Evolutionary conservation across 2,329 filamentous ascomycete species (phyloP), one percentile per base, ranked within the genome.

Genomic region (Phialophora verrucosa): DNA sequence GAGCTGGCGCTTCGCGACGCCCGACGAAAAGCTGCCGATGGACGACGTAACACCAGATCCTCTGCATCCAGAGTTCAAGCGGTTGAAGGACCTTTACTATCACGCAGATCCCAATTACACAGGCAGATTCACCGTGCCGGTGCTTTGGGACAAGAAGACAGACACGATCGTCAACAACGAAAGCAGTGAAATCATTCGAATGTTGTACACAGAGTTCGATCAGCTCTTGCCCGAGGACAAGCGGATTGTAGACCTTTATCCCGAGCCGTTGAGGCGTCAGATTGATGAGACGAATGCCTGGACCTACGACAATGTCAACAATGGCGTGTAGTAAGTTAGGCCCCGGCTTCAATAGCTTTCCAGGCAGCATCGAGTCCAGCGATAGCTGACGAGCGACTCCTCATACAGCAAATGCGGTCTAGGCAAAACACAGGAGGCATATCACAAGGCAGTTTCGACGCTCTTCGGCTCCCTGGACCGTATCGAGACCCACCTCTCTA

Each of bases 91-190:
- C 51, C 79, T 96, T 54, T 96, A 96, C 81, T 89, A 91, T 76
- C 85, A 86, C 72, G 86, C 85, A 17, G 85, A 92, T 71, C 83
- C 86, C 1, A 78, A 87, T 47, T 96, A 92, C 73, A 74, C 80
- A 6, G 92, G 90, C 0, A 85, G 92, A 17, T 94, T 91, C 77
- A 96, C 92, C 0, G 92, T 96, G 4, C 92, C 92, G 0, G 88
- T 91, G 27, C 82, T 96, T 60, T 96, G 90, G 80, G 92, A 96
- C 79, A 92, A 87, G 80, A 88, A 90, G 80, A 79, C 82, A 60
- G 85, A 87, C 74, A 86, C 83, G 11, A 93, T 96, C 73, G 91
- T 95, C 69, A 94, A 85, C 83, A 96, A 96, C 72, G 92, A 96
- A 83, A 92, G 89, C 77, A 90, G 88, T 72, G 92, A 96, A 81